These are phyloP conservation scores for Heracleum sosnowskyi DNA, from an alignment of 129 eudicot genomes.

Conservation along the genomic window DNA sequence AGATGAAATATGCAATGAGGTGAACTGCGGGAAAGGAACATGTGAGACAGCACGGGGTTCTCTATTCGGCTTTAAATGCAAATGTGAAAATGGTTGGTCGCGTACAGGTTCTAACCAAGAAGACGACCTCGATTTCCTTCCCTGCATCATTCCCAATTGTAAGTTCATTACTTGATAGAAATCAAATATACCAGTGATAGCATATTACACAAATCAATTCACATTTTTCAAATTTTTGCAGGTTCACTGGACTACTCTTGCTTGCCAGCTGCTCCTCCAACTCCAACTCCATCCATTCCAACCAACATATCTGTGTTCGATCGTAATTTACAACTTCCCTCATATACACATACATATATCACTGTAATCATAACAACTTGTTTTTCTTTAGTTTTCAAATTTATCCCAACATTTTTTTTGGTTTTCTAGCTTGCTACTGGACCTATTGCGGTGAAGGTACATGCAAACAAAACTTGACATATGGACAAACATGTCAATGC, in stretches of 20 bases:
- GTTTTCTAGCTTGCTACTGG: slow-evolving; percentile 68
- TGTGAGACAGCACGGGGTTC: slow-evolving; percentile 34
- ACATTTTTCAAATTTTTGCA: slow-evolving; percentile 13
- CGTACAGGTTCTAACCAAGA: slow-evolving; percentile 44
- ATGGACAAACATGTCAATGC: slow-evolving; percentile 64
- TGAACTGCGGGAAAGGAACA: slow-evolving; percentile 74
- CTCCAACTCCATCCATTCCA: slow-evolving; percentile 66
- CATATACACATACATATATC: background rate
- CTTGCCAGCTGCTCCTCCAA: slow-evolving; percentile 85
- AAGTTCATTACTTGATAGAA: background rate
- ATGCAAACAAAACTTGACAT: slow-evolving; percentile 39
- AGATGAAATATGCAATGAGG: slow-evolving; percentile 47
- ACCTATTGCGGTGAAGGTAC: slow-evolving; percentile 83
- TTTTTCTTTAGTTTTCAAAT: background rate
- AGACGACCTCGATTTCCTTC: slow-evolving; percentile 48
- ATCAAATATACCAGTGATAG: background rate
- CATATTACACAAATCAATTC: background rate
- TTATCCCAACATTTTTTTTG: background rate
- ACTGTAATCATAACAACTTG: background rate
- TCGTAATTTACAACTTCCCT: slow-evolving; percentile 37
- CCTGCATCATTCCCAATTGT: slow-evolving; percentile 80
- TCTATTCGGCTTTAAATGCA: slow-evolving; percentile 45
- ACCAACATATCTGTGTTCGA: slow-evolving; percentile 52
- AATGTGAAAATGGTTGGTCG: slow-evolving; percentile 64
- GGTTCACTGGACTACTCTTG: slow-evolving; percentile 79